These are phyloP conservation scores for Ophiosphaerella herpotricha DNA, from an alignment of 2,329 filamentous ascomycete species.

Conservation along the genomic window DNA sequence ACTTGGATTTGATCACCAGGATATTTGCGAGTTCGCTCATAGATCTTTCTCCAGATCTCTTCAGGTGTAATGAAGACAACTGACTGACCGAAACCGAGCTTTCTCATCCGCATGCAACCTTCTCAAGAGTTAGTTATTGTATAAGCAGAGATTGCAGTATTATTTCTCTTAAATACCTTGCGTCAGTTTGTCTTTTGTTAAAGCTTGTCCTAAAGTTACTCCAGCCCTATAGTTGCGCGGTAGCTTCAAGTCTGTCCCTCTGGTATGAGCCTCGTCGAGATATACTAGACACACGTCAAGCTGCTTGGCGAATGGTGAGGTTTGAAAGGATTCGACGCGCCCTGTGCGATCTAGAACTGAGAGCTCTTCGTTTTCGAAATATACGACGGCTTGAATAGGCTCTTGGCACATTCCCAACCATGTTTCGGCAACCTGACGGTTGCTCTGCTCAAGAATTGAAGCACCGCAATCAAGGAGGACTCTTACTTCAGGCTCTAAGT, in stretches of 20 bases:
- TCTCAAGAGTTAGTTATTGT: conserved; percentile 9
- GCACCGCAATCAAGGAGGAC: conserved; percentile 75
- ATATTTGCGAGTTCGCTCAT: conserved; percentile 17
- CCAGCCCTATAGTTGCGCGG: conserved; percentile 64
- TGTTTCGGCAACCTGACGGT: conserved; percentile 48
- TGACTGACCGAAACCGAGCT: conserved; percentile 68
- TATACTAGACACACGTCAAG: conserved; percentile 67
- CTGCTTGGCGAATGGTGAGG: conserved; percentile 62
- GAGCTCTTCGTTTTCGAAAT: conserved; percentile 62
- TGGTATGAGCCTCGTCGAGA: conserved; percentile 71
- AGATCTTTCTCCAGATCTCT: conserved; percentile 64
- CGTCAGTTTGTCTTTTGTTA: conserved; percentile 71
- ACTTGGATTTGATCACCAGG: conserved; percentile 48
- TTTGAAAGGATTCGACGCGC: conserved; percentile 55
- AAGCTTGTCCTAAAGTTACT: conserved; percentile 66
- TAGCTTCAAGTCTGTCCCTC: conserved; percentile 70
- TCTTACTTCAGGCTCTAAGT: conserved; percentile 48
- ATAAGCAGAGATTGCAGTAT: too few species aligned
- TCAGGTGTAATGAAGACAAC: conserved; percentile 64
- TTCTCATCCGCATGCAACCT: conserved; percentile 60
- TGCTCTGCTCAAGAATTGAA: conserved; percentile 65
- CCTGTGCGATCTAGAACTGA: conserved; percentile 58
- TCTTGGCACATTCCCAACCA: conserved; percentile 54
- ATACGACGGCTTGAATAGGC: conserved; percentile 56
- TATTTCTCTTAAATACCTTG: conserved; percentile 55